Evolutionary conservation across 2,329 filamentous ascomycete genomes (phyloP).

Genomic region (Ceratocystis huliohia): DNA sequence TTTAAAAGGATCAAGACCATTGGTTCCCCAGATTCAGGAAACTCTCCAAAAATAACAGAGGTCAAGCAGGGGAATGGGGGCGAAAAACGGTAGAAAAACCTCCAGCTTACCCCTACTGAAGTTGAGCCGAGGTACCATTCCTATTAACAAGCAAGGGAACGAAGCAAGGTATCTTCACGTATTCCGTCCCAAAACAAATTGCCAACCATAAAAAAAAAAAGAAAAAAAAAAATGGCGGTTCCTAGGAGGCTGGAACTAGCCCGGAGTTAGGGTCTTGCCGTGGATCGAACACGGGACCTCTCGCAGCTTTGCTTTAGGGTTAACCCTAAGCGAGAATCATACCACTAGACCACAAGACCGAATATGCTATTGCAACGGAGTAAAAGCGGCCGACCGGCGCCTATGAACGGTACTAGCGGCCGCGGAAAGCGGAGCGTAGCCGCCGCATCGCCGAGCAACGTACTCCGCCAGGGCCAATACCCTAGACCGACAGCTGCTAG

Average conservation of each 20-base stretch:
- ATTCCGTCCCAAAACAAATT: too few species aligned
- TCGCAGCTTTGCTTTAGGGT: constrained; percentile 26
- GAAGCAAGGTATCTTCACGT: too few species aligned
- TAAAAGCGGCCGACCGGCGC: too few species aligned
- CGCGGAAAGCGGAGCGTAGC: too few species aligned
- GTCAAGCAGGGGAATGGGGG: neutral
- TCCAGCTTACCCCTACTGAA: neutral
- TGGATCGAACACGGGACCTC: constrained; percentile 14
- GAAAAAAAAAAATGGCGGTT: neutral
- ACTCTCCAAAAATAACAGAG: constrained; percentile 1
- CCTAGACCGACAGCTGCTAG: too few species aligned
- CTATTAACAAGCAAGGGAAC: too few species aligned
- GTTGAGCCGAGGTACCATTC: constrained; percentile 2
- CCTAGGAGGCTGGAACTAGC: neutral
- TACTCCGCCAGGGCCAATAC: too few species aligned
- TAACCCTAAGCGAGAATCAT: constrained; percentile 58
- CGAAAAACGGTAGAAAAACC: neutral
- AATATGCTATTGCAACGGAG: too few species aligned
- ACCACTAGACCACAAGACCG: constrained; percentile 51
- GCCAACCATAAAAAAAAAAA: neutral
- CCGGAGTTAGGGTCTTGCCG: constrained; percentile 1
- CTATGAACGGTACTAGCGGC: too few species aligned
- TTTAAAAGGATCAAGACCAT: neutral
- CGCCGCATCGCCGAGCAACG: too few species aligned
- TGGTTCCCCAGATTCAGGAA: neutral